Evolutionary conservation across 108 stramenopile genomes (phyloP).

Genomic region (Cyclotella sp.): DNA sequence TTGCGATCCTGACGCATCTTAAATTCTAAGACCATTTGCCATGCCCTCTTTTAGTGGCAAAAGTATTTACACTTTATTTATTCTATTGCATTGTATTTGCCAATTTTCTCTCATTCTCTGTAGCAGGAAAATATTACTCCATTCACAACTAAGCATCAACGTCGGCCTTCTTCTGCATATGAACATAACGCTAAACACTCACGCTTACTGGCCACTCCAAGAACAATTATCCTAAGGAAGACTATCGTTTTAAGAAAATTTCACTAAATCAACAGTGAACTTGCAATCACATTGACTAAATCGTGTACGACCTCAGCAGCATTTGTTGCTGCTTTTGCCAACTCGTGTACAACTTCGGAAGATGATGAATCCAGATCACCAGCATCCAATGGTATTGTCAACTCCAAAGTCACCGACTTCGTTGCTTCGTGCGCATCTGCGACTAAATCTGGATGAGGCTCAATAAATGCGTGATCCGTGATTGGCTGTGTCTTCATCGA

Average conservation of each 20-base stretch:
- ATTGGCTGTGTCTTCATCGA: neutral
- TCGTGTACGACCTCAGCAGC: conserved; percentile 3
- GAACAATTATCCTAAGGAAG: neutral
- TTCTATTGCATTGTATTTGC: too few relatives aligned
- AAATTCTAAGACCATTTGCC: too few relatives aligned
- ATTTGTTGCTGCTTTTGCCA: neutral
- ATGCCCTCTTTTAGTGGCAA: too few relatives aligned
- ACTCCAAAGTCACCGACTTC: neutral
- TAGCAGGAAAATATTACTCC: too few relatives aligned
- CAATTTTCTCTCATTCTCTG: too few relatives aligned
- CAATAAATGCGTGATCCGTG: neutral
- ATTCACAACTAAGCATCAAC: too few relatives aligned
- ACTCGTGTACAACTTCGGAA: neutral
- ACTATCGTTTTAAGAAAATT: neutral
- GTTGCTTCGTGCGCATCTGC: neutral
- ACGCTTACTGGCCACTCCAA: too few relatives aligned
- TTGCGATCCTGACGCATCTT: too few relatives aligned
- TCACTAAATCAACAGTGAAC: neutral
- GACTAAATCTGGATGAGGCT: neutral
- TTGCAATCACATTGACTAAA: conserved; percentile 3
- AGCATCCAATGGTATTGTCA: neutral
- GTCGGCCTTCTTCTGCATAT: too few relatives aligned
- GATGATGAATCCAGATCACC: neutral
- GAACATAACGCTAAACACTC: too few relatives aligned
- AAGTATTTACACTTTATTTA: too few relatives aligned